phyloP scores from a whole-genome alignment of 2,329 filamentous ascomycete species.

The Nothopassalora personata region DNA sequence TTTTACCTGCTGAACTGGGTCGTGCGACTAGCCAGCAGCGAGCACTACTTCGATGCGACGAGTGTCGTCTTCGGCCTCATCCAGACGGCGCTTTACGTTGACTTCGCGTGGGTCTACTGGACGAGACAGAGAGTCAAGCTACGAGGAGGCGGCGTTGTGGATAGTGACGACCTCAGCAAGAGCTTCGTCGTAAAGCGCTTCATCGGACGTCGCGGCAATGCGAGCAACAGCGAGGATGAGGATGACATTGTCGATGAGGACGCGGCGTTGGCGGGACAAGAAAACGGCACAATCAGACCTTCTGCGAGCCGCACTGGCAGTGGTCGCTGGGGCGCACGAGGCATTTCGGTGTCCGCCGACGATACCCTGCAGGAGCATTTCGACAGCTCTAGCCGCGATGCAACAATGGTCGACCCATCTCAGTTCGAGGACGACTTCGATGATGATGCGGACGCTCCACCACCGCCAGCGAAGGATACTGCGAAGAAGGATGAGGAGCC shows the following conservation, averaged over 20 bases:
- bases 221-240: conserved; percentile 31
- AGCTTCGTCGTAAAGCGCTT: conserved; percentile 79
- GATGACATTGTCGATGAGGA: conserved; percentile 59
- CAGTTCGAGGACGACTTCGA: conserved; percentile 44
- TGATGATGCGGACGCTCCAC: conserved; percentile 34
- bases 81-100: conserved; percentile 83
- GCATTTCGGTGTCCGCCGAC: conserved; percentile 57
- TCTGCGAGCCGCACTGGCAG: conserved; percentile 20
- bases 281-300: conserved; percentile 28
- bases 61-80: conserved; percentile 81
- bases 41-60: conserved; percentile 54
- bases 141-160: conserved; percentile 77
- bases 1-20: conserved; percentile 95
- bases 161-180: conserved; percentile 78
- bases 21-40: conserved; percentile 49
- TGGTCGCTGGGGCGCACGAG: conserved; percentile 53
- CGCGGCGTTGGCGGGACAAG: conserved; percentile 42
- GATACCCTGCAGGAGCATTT: conserved; percentile 42
- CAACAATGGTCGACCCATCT: conserved; percentile 41
- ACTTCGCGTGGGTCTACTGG: conserved; percentile 98
- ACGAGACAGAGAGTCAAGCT: conserved; percentile 90
- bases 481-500: conserved; percentile 6
- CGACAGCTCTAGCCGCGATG: conserved; percentile 20
- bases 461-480: conserved; percentile 27
- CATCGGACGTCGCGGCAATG: conserved; percentile 53